Base-by-base conservation (phyloP, 225 moss, liverwort and hornwort genomes). In the Ulota crispa region DNA sequence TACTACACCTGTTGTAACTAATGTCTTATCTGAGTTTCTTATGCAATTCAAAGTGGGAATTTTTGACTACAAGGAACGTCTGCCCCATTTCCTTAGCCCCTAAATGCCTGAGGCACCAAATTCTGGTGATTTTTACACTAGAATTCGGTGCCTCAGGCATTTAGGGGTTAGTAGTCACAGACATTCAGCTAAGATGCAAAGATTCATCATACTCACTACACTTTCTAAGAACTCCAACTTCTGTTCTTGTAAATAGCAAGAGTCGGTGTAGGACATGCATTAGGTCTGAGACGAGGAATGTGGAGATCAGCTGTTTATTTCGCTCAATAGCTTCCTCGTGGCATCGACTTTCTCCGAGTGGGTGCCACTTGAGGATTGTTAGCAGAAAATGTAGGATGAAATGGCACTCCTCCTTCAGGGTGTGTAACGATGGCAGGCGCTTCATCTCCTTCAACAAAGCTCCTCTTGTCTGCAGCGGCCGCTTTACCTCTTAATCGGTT, bases 261-360 rank as follows among this genome's bases (percentile, higher is more conserved):
- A 54, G 18, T 37, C 11, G 13, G 45, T 37, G 37, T 3, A 47
- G 9, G n/a, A 4, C 36, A 30, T 0, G 50, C 0, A 39, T 4
- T 50, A 50, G 50, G 50, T 50, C 18, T 37, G 30, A 65, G 39
- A 65, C 24, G 2, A 60, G 10, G 34, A 43, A 21, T 12, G 50
- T 0, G 41, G 32, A 42, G 7, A 61, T 74, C 9, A 74, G 56
- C 24, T 32, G 31, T 54, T 31, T 56, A n/a, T 27, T 20, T 47
- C 68, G 52, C n/a, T 62, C 65, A 36, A 68, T n/a, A 82, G 50
- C 3, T 76, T 75, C 64, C 21, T 69, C 70, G 21, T 77, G 77
- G 65, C 56, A 37, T 28, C 57, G 53, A 45, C 61, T 2, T 74
- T 76, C 75, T 52, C 79, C 75, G 54, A 65, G 10, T 4, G 27